phyloP scores from a whole-genome alignment of 148 eudicot species.

The Camellia granthamiana region DNA sequence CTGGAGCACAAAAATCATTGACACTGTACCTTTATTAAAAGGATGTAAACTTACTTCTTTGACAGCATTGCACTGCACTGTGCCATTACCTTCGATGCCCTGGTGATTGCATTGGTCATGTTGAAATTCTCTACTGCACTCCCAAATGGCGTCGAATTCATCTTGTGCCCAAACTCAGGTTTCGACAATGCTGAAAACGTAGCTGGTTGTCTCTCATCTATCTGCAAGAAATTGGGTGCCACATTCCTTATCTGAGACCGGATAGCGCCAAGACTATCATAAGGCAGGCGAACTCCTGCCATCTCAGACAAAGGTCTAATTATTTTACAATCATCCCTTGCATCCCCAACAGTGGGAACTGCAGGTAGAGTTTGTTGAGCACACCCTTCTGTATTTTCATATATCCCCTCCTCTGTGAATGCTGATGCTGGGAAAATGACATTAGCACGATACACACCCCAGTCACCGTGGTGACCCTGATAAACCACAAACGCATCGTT shows the following conservation, averaged over 20 bases:
- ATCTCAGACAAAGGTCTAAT: constrained; percentile 88
- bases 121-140: constrained; percentile 76
- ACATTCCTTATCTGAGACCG: constrained; percentile 65
- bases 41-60: constrained; percentile 51
- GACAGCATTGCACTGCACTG: constrained; percentile 77
- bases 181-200: constrained; percentile 59
- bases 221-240: constrained; percentile 76
- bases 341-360: constrained; percentile 94
- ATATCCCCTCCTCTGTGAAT: constrained; percentile 84
- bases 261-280: constrained; percentile 54
- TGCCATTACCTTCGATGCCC: constrained; percentile 99
- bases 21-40: constrained; percentile 20
- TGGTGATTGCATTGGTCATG: constrained; percentile 88
- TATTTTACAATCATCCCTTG: constrained; percentile 97
- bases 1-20: constrained; percentile 8
- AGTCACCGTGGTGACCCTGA: constrained; percentile 97
- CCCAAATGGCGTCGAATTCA: constrained; percentile 51
- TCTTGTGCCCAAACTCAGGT: constrained; percentile 50
- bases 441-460: constrained; percentile 83
- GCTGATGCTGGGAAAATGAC: constrained; percentile 90
- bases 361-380: constrained; percentile 86
- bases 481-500: constrained; percentile 89
- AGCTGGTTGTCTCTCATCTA: constrained; percentile 75
- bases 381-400: constrained; percentile 84
- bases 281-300: constrained; percentile 65